Base-by-base conservation (phyloP, 2,329 filamentous ascomycete species). In the Coleophoma crateriformis region DNA sequence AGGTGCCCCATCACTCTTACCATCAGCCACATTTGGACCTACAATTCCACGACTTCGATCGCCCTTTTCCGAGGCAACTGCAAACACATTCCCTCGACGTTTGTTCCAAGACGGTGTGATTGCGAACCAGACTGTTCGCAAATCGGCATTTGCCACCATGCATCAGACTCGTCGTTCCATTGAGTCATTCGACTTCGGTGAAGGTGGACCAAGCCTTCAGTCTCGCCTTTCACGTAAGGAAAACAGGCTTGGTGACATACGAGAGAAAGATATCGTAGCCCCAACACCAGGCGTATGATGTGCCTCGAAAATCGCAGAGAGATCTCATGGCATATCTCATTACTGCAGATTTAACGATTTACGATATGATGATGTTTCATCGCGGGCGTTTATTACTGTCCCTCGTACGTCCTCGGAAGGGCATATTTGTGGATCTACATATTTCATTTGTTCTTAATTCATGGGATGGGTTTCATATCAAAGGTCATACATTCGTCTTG, bases 51-150 rank as follows among this genome's bases (percentile, higher is more conserved):
- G 79, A 7, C 71, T 85, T 4, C 78, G 81, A 32, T 85, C 81
- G 5, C 81, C 81, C 0, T 84, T 85, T 54, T 68, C 72, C 7
- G 71, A 70, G 33, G 62, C 70, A 10, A 69, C 64, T 49, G 70
- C 75, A 63, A 74, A 80, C 58, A 84, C 81, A 42, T 81, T 84
- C 54, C 81, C 82, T n/a, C 79, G 77, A 50, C 74, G 81, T 38
- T 63, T 77, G 32, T 74, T 72, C 33, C 73, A 75, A 55, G 55
- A 63, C 33, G 45, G 46, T 1, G 49, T 50, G 4, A 47, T 55
- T 12, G 57, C 58, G 1, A 48, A 69, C 73, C 41, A 44, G 14
- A 33, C 8, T 13, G 41, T 45, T 68, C 70, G 17, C 64, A 70
- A 47, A 64, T 74, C 50, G 70, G 73, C 77, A 2, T 83, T 80